Base-by-base conservation (phyloP, 2,329 filamentous ascomycete species). In the Alternaria sp. region DNA sequence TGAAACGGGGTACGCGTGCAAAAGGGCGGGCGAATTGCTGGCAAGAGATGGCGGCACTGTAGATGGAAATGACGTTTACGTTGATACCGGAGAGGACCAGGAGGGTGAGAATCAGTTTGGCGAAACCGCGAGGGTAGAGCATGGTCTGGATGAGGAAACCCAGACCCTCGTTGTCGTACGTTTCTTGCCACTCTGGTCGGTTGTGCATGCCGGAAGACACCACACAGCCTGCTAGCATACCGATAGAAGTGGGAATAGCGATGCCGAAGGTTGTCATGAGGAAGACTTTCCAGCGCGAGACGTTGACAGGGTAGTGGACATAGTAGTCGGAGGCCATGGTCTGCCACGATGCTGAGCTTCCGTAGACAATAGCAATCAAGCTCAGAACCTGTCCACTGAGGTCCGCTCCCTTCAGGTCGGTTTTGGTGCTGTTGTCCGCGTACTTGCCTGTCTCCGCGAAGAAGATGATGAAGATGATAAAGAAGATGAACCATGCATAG, bases 21-120 rank as follows among this genome's bases (percentile, higher is more conserved):
- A 81, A 80, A 26, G 80, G 80, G 54, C 81, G 78, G 26, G 81
- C 79, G 64, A 85, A 81, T 66, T 83, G 79, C 72, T 83, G 81
- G 62, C 81, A 78, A 20, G 78, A 79, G 12, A 84, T 74, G 2
- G 81, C 81, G 18, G 78, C 78, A 49, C 75, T 79, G 71, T 84
- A 93, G 75, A 81, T 81, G 67, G 81, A 81, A 1, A 81, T 80
- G 63, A 80, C 80, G 69, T 81, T 81, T 63, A 81, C 81, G 59
- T 79, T 81, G 63, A 82, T 78, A 55, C 80, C 80, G 51, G 77
- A 79, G 42, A 82, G 71, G 1, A 80, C 79, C 43, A 82, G 76
- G 12, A 82, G 69, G 20, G 81, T 77, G 24, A 82, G 79, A 46
- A 81, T 79, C 67, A 85, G 81, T 58, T 85, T 84, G 32, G 81